Percentiles rank a stretch among this genome's conserved stretches.
These are phyloP conservation scores for Salvia splendens DNA, from an alignment of 257 asterid species.

Conservation along the genomic window DNA sequence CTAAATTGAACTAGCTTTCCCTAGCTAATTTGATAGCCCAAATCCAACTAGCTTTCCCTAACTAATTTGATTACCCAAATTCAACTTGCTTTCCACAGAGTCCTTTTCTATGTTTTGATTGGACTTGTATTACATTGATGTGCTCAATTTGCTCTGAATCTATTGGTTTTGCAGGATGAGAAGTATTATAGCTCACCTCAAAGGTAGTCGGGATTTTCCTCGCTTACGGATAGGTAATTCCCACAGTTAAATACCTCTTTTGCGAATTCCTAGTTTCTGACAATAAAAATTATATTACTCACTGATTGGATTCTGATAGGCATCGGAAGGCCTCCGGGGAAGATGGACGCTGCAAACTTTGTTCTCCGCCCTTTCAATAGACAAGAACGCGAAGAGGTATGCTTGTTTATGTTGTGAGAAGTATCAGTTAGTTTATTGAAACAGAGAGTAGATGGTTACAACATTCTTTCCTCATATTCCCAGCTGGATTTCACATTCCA, in stretches of 20 bases:
- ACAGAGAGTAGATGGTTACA: constrained; percentile 15
- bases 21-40: background rate
- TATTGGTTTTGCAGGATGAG: constrained; percentile 68
- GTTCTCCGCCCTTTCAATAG: constrained; percentile 81
- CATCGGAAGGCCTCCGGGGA: constrained; percentile 95
- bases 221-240: constrained; percentile 79
- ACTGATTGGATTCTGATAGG: constrained; percentile 42
- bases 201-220: constrained; percentile 84
- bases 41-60: constrained; percentile 7
- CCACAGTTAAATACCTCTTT: constrained; percentile 3
- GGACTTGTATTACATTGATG: constrained; percentile 1
- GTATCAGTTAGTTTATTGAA: background rate
- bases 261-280: background rate
- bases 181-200: constrained; percentile 75
- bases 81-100: constrained; percentile 2
- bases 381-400: constrained; percentile 85
- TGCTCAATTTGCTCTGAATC: background rate
- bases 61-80: background rate
- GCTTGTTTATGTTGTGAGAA: background rate
- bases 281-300: background rate
- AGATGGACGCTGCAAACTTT: constrained; percentile 72
- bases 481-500: constrained; percentile 83
- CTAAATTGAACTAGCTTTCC: constrained; percentile 8
- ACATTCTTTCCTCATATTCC: background rate
- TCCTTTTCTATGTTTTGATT: background rate